Conservation (phyloP, 2,329 filamentous ascomycete genomes). For the Cytospora piceicola region DNA sequence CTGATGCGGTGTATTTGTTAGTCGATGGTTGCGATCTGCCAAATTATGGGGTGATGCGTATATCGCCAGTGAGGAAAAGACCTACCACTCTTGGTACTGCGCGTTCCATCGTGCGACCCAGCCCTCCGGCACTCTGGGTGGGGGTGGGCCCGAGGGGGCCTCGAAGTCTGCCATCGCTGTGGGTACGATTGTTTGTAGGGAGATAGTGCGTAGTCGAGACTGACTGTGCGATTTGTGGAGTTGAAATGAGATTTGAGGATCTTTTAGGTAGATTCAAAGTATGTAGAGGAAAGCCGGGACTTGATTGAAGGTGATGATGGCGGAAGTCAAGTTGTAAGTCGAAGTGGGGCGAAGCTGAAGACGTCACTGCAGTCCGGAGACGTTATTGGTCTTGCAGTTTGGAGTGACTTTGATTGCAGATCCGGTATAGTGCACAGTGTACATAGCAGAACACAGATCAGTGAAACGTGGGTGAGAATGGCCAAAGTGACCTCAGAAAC, state of each 20-base stretch:
- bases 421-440: neutral
- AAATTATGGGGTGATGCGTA: neutral
- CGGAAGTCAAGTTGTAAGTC: conserved; percentile 21
- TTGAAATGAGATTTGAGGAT: neutral
- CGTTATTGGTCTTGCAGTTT: conserved; percentile 7
- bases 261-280: neutral
- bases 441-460: neutral
- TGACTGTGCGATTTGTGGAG: neutral
- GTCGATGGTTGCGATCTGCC: conserved; percentile 15
- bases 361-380: conserved; percentile 12
- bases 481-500: neutral
- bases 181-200: neutral
- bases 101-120: conserved; percentile 88
- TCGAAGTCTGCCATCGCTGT: conserved; percentile 57
- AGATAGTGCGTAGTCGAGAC: neutral
- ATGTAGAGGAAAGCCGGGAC: neutral
- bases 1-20: conserved; percentile 45
- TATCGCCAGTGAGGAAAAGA: neutral
- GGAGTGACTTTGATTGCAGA: conserved; percentile 3
- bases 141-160: conserved; percentile 58
- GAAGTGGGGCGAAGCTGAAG: conserved; percentile 23
- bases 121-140: conserved; percentile 70
- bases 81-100: conserved; percentile 78
- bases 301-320: conserved; percentile 7
- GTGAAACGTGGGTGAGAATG: neutral